phyloP scores from a whole-genome alignment of 345 rosid genomes.

The Psidium friedrichsthalianum region DNA sequence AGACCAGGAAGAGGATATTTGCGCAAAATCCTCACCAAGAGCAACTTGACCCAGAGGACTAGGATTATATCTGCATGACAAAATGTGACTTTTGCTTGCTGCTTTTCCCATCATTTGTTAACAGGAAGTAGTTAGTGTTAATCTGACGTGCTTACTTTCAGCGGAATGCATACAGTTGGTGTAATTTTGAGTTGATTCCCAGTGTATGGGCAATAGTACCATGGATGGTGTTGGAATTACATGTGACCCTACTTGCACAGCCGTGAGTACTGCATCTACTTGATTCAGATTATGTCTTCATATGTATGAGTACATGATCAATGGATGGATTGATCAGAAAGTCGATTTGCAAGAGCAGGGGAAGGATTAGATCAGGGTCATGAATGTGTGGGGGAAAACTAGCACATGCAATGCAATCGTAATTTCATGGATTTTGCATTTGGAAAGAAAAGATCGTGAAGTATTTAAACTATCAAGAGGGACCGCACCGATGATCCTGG shows the following conservation, averaged over 20 bases:
- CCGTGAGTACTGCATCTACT: not conserved
- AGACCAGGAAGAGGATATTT: conserved; percentile 23
- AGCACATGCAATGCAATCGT: not conserved
- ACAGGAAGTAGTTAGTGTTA: not conserved
- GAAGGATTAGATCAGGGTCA: not conserved
- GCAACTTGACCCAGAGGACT: not conserved
- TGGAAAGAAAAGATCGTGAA: not conserved
- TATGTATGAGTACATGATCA: not conserved
- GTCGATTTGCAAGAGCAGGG: not conserved
- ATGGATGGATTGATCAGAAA: not conserved
- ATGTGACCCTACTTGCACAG: not conserved
- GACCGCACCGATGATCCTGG: not conserved
- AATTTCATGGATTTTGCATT: not conserved
- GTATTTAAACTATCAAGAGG: not conserved
- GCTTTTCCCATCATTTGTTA: not conserved
- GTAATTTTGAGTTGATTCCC: not conserved
- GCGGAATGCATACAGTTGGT: not conserved
- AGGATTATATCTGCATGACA: not conserved
- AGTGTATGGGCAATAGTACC: not conserved
- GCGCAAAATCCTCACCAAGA: conserved; percentile 1
- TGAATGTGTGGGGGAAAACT: not conserved
- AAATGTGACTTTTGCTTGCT: not conserved
- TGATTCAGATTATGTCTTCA: not conserved
- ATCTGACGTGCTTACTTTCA: not conserved
- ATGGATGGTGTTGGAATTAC: not conserved